Evolutionary conservation across 2,329 filamentous ascomycete species (phyloP), one percentile per base, ranked within the genome.

Genomic region (Amylocarpus encephaloides): DNA sequence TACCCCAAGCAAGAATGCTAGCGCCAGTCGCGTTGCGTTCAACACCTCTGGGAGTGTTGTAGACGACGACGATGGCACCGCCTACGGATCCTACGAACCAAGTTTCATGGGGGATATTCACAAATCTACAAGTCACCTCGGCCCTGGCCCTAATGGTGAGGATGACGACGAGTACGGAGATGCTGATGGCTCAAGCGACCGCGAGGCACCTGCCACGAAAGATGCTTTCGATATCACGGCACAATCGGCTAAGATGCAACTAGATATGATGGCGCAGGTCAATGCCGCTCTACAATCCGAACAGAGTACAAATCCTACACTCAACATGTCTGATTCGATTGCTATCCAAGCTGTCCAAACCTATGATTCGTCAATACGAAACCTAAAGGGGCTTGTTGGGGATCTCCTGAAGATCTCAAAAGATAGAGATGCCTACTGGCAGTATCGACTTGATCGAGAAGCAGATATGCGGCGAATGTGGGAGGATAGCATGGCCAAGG

Each of bases 401-500:
- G 90, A 96, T 66, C 75, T 98, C 7, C 74, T 96, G 42, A 88
- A 91, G 45, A 97, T 98, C 62, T 92, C 91, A 7, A 85, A 87
- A 62, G 93, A 98, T 65, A 86, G 94, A 46, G 93, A 98, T 68
- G 83, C 89, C 0, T 95, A 95, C 67, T 98, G 93, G 93, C 92
- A 97, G 67, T 94, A 95, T 66, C 84, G 91, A 12, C 75, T 98
- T 36, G 91, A 95, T 59, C 85, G 90, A 48, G 93, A 98, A 70
- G 84, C 85, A 39, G 88, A 95, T 65, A 85, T 97, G 71, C 83
- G 93, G 34, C 85, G 88, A 52, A 88, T 98, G 82, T 98, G 93
- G 93, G 93, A 98, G 70, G 93, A 98, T 63, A 97, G 91, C 69
- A 96, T 98, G 93, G 90, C 93, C 9, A 84, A 91, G 62, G 86